These are phyloP conservation scores for Hanseniaspora meyeri DNA, from an alignment of 805 yeast genomes.

Conservation along the genomic window DNA sequence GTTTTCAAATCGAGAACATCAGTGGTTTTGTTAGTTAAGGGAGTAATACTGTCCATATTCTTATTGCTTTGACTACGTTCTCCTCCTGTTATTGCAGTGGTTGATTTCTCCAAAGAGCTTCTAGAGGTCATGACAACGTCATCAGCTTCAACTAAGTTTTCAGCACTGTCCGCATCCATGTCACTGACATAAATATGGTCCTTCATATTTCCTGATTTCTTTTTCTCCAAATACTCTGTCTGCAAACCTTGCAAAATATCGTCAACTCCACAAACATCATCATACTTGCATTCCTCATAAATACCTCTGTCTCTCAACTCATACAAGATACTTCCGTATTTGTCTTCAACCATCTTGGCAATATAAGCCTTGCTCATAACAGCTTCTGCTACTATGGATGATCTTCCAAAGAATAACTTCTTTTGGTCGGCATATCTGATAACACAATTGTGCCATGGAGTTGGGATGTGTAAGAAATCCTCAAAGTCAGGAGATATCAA, in stretches of 20 bases:
- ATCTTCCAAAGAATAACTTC: slow-evolving; percentile 28
- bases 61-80: not conserved
- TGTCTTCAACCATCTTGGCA: slow-evolving; percentile 28
- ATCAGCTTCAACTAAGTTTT: not conserved
- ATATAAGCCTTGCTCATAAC: slow-evolving; percentile 26
- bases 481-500: slow-evolving; percentile 35
- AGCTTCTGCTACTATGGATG: slow-evolving; percentile 30
- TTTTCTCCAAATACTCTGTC: not conserved
- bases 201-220: not conserved
- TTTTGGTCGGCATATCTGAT: slow-evolving; percentile 32
- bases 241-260: not conserved
- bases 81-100: not conserved
- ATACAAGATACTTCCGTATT: not conserved
- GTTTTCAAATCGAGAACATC: not conserved
- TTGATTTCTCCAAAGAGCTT: not conserved
- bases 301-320: not conserved
- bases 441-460: slow-evolving; percentile 54
- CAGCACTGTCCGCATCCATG: not conserved
- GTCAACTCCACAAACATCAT: not conserved
- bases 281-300: not conserved
- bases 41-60: not conserved
- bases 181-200: not conserved
- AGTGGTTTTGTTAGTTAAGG: not conserved
- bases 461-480: slow-evolving; percentile 49
- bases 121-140: not conserved